phyloP scores from a whole-genome alignment of 139 green algal genomes.

The Ettlia oleoabundans region DNA sequence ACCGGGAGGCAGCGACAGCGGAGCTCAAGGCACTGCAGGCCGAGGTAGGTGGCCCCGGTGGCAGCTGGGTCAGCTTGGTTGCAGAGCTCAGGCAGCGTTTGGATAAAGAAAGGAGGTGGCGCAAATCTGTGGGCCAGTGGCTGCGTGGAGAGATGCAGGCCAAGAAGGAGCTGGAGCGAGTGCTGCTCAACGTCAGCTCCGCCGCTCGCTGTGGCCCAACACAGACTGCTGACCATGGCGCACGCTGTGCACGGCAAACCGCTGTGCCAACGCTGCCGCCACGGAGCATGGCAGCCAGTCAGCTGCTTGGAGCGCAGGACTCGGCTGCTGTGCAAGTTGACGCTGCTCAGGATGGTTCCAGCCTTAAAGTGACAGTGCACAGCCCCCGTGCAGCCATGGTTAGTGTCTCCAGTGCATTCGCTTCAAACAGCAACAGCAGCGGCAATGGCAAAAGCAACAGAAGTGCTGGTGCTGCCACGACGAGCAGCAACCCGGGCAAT shows the following conservation, averaged over 20 bases:
- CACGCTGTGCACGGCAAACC: no score
- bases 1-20: not conserved
- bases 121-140: conserved; percentile 14
- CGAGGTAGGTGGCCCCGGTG: not conserved
- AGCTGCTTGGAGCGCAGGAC: conserved; percentile 6
- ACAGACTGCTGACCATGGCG: no score
- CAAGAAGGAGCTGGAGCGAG: not conserved
- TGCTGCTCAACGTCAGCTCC: conserved; percentile 20
- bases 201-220: not conserved
- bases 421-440: not conserved
- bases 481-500: not conserved
- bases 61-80: not conserved
- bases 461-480: not conserved
- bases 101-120: conserved; percentile 1
- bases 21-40: not conserved
- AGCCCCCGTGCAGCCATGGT: not conserved
- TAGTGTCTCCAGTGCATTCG: not conserved
- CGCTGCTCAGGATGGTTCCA: not conserved
- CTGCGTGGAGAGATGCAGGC: conserved; percentile 19
- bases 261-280: conserved; percentile 1
- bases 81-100: not conserved
- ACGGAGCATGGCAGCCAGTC: not conserved
- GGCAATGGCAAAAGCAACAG: not conserved
- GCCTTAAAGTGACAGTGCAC: not conserved
- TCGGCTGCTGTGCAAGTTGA: not conserved